Evolutionary conservation across 371 early-diverging fungal species (phyloP), one percentile per base, ranked within the genome.

Genomic region (Coemansia sp.): DNA sequence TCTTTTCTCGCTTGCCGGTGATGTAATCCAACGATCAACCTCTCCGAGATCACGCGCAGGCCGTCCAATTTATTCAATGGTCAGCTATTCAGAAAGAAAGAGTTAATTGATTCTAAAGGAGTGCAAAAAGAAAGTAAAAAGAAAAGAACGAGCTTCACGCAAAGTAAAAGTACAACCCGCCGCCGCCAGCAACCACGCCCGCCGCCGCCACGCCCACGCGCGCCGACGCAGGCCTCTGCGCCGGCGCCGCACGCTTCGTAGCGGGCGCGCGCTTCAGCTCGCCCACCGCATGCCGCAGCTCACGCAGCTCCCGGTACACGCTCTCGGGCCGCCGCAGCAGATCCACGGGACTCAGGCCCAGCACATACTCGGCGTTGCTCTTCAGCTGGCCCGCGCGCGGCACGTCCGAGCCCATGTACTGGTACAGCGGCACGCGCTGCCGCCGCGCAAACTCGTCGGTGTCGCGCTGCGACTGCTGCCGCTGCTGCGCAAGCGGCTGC

Each of bases 131-230:
- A 12, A 33, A 33, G 16, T 11, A 16, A 34, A 9, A 10, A 42
- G 35, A 9, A 34, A 34, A 52, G 20, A 61, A 45, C 10, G 54
- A 33, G 8, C 14, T 7, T 60, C 52, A 60, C 4, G 60, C 60
- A 11, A 60, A 12, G 52, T 60, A 52, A 50, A 60, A 20, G 42
- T 60, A 60, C 60, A 60, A 4, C 10, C 42, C 41, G 20, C 60
- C n/a, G 14, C 52, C 50, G 26, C 60, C 42, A 8, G 50, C 59
- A 31, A 51, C 59, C 9, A 57, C 5, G 5, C 39, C 39, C 33
- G 40, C 52, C 2, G 33, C 49, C 16, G 39, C 6, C 1, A 36
- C 1, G 4, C 4, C 14, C 1, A 45, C 45, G n/a, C n/a, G n/a
- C n/a, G n/a, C n/a, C n/a, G n/a, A n/a, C n/a, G n/a, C n/a, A n/a